Evolutionary conservation across 345 rosid species (phyloP).

Genomic region (Pugionium cornutum): DNA sequence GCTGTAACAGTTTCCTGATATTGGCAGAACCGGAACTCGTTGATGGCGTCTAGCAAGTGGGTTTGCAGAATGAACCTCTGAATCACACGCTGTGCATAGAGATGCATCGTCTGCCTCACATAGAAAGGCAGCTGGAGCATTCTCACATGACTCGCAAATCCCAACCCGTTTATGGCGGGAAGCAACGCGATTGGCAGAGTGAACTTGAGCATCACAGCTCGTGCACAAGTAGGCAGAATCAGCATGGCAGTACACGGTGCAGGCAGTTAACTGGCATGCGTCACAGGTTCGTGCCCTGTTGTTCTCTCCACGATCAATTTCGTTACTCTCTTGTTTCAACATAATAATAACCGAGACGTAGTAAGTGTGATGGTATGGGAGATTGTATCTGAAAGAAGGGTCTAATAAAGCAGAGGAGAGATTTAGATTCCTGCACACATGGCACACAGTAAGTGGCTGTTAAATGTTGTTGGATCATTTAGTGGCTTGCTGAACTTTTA

Average conservation of each 20-base stretch:
- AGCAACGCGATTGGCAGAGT: slow-evolving; percentile 82
- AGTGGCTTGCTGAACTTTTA: slow-evolving; percentile 48
- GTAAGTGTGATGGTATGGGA: slow-evolving; percentile 15
- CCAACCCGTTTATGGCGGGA: slow-evolving; percentile 85
- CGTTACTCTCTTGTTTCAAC: slow-evolving; percentile 56
- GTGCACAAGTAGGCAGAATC: slow-evolving; percentile 82
- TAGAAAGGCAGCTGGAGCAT: slow-evolving; percentile 76
- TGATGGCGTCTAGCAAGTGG: slow-evolving; percentile 94
- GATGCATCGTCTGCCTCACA: slow-evolving; percentile 94
- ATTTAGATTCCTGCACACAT: slow-evolving; percentile 50
- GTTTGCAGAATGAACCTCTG: slow-evolving; percentile 87
- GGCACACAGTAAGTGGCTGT: slow-evolving; percentile 44
- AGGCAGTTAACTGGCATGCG: slow-evolving; percentile 66
- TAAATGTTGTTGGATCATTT: slow-evolving; percentile 44
- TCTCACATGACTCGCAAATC: slow-evolving; percentile 86
- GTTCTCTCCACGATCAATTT: slow-evolving; percentile 37
- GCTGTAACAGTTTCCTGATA: slow-evolving; percentile 46
- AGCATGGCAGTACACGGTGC: slow-evolving; percentile 85
- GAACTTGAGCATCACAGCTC: slow-evolving; percentile 70
- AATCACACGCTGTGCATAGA: slow-evolving; percentile 74
- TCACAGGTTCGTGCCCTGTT: slow-evolving; percentile 76
- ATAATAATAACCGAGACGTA: slow-evolving; percentile 29
- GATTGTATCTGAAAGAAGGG: slow-evolving; percentile 29
- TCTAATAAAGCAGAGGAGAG: slow-evolving; percentile 31
- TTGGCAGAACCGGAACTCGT: slow-evolving; percentile 70